Conservation (phyloP, 805 yeast genomes). For the Zygoascus tannicola region DNA sequence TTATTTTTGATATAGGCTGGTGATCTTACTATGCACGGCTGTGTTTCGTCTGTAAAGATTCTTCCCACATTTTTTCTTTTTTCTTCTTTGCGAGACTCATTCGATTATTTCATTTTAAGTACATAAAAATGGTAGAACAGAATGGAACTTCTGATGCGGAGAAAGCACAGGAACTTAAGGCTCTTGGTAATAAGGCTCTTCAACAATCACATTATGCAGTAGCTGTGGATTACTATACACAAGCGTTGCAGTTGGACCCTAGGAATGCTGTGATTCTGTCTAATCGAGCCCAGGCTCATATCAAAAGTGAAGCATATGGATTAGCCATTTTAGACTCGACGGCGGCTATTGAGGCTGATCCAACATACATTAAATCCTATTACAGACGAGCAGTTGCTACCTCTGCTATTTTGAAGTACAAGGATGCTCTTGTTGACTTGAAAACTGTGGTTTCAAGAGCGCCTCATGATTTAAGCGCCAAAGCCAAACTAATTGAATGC, state of each 20-base stretch:
- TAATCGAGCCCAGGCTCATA: slow-evolving; percentile 82
- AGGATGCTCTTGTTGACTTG: slow-evolving; percentile 64
- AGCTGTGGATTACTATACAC: slow-evolving; percentile 59
- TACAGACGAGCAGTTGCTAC: slow-evolving; percentile 81
- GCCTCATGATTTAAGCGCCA: slow-evolving; percentile 64
- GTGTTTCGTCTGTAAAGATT: no score
- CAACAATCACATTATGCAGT: slow-evolving; percentile 49
- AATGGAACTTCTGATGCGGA: neutral
- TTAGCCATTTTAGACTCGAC: slow-evolving; percentile 73
- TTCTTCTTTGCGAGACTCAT: no score
- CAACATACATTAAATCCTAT: slow-evolving; percentile 64
- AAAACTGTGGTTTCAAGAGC: slow-evolving; percentile 48
- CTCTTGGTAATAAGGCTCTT: slow-evolving; percentile 59
- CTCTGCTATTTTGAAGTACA: slow-evolving; percentile 66
- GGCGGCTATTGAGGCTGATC: slow-evolving; percentile 57
- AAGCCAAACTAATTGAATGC: slow-evolving; percentile 52
- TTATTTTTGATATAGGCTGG: no score
- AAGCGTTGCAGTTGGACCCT: slow-evolving; percentile 58
- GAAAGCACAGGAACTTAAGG: slow-evolving; percentile 33
- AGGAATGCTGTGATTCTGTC: slow-evolving; percentile 61
- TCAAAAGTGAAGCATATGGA: slow-evolving; percentile 81
- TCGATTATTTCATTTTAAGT: no score
- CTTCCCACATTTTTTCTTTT: no score
- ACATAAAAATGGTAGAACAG: neutral
- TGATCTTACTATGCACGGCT: no score